Percentiles rank a stretch among this genome's conserved stretches.
These are phyloP conservation scores for Urochloa ruziziensis DNA, from an alignment of 176 grass and related monocot species.

Conservation along the genomic window DNA sequence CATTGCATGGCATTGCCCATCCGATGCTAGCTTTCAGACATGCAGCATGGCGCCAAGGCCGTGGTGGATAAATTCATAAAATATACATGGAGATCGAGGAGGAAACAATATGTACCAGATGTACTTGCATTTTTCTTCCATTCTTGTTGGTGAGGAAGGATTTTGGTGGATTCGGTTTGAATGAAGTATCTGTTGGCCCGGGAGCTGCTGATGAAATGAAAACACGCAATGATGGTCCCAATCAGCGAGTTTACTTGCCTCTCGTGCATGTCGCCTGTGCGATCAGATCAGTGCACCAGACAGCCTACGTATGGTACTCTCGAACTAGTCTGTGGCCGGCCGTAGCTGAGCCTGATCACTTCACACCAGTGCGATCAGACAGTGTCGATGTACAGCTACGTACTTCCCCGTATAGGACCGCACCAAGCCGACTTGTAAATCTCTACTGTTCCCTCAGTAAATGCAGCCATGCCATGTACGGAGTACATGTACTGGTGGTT, in stretches of 20 bases:
- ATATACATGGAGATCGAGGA: not conserved
- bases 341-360: not conserved
- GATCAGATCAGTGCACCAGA: not conserved
- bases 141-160: not conserved
- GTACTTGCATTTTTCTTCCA: not conserved
- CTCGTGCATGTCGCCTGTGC: not conserved
- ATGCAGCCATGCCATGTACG: not conserved
- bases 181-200: not conserved
- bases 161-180: not conserved
- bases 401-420: not conserved
- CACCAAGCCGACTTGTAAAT: not conserved
- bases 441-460: not conserved
- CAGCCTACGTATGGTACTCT: not conserved
- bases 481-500: not conserved
- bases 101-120: no score
- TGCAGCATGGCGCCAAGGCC: no score
- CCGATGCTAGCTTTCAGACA: not conserved
- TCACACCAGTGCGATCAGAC: constrained; percentile 10
- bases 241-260: not conserved
- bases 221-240: constrained; percentile 1
- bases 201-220: not conserved
- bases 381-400: not conserved
- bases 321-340: not conserved
- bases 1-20: not conserved
- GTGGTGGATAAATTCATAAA: not conserved